A percentile compares a stretch with the other conserved stretches of the same genome.
phyloP scores from a whole-genome alignment of 1,284 basidiomycete species.

The Hortiboletus rubellus region DNA sequence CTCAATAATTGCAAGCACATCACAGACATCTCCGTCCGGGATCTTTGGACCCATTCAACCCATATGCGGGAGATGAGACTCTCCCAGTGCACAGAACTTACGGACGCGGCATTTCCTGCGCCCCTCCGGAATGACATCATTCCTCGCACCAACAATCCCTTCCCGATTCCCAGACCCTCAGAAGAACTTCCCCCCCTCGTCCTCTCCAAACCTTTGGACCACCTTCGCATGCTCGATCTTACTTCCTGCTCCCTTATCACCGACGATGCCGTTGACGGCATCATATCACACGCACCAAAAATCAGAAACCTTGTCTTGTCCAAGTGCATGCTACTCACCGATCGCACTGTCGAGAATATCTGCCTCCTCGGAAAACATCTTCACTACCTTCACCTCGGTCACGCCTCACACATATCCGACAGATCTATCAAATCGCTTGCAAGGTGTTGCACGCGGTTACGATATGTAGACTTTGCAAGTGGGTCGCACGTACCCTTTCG shows the following conservation, averaged over 20 bases:
- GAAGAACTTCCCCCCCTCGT: slow-evolving; percentile 63
- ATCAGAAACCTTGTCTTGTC: slow-evolving; percentile 92
- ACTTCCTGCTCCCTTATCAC: slow-evolving; percentile 83
- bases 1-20: slow-evolving; percentile 82
- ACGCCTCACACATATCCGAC: slow-evolving; percentile 89
- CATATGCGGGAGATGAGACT: slow-evolving; percentile 93
- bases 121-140: slow-evolving; percentile 46
- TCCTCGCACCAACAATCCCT: slow-evolving; percentile 49
- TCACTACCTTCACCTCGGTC: slow-evolving; percentile 95
- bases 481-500: slow-evolving; percentile 35
- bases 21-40: slow-evolving; percentile 77
- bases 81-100: slow-evolving; percentile 77
- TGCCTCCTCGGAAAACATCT: slow-evolving; percentile 87
- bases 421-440: slow-evolving; percentile 84
- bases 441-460: slow-evolving; percentile 85
- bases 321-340: slow-evolving; percentile 87
- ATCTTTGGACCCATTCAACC: slow-evolving; percentile 79
- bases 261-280: slow-evolving; percentile 89
- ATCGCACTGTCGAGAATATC: slow-evolving; percentile 83
- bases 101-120: slow-evolving; percentile 86
- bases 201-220: slow-evolving; percentile 66
- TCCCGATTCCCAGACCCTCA: slow-evolving; percentile 40
- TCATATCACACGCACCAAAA: slow-evolving; percentile 85
- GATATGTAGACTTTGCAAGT: slow-evolving; percentile 98
- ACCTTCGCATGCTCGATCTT: slow-evolving; percentile 87